Evolutionary conservation across 2,329 filamentous ascomycete species (phyloP).

Genomic region (Colletotrichum cereale): DNA sequence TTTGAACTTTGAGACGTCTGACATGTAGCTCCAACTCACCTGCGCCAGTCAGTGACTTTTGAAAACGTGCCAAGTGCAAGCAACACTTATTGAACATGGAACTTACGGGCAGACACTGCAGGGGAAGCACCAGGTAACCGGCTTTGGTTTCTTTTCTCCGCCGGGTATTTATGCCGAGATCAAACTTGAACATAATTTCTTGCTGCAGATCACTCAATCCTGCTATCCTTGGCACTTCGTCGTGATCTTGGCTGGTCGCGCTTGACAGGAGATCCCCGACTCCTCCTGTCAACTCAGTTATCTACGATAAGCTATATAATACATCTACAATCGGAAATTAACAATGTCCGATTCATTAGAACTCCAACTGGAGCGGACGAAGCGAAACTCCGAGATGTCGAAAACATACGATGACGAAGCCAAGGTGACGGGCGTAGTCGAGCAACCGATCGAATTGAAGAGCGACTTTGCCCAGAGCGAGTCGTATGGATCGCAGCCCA

Average conservation of each 20-base stretch:
- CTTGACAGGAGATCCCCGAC: neutral
- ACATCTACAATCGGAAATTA: neutral
- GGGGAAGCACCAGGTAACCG: neutral
- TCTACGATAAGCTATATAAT: no score
- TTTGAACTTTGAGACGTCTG: neutral
- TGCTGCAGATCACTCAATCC: neutral
- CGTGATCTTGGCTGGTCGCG: neutral
- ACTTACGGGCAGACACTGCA: neutral
- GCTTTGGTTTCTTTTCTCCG: no score
- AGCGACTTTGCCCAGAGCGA: conserved; percentile 12
- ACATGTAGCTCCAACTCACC: neutral
- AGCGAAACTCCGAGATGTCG: conserved; percentile 14
- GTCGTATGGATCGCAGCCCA: neutral
- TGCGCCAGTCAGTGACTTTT: conserved; percentile 1
- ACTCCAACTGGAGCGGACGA: neutral
- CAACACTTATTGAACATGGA: neutral
- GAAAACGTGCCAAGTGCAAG: neutral
- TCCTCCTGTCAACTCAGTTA: neutral
- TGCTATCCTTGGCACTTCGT: neutral
- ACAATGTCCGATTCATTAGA: conserved; percentile 2
- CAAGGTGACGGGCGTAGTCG: neutral
- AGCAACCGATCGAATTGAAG: neutral
- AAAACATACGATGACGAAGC: conserved; percentile 5
- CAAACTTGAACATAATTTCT: neutral
- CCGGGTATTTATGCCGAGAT: no score